Base-by-base conservation (phyloP, 345 rosid species). In the Euclidium syriacum region DNA sequence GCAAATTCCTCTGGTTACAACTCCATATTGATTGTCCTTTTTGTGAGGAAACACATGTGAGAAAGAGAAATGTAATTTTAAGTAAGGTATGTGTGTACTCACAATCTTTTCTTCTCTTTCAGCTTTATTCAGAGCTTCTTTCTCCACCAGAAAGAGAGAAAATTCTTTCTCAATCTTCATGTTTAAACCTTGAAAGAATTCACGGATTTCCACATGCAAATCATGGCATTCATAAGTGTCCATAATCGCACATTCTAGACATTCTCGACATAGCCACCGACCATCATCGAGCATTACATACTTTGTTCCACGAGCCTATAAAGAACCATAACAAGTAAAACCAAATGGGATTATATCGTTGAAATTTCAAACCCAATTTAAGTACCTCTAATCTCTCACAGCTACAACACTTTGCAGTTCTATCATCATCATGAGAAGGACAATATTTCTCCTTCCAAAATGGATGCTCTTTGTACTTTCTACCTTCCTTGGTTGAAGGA, bases 1-100 rank as follows among this genome's bases (percentile, higher is more conserved):
- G 79, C 98, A 92, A 18, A 89, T 79, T 60, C 96, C 98, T 77
- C 98, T 85, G 6, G 96, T 89, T 75, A 85, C 91, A 0, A 80
- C 77, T 25, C 73, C 71, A 79, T 80, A 81, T 59, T 73, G 90
- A 68, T 87, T 76, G 46, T 85, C 95, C 98, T 89, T 64, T 9
- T 26, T 62, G 10, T 58, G 5, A 11, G 16, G 12, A 24, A 22
- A 52, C 22, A 52, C 53, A 33, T 22, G 58, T 55, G 58, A 38
- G 8, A 38, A 3, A 44, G 38, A 57, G 23, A 34, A 15, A 67
- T 46, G 7, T 42, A 29, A 30, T 26, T 18, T 57, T 58, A 18
- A 51, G 41, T 20, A 19, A 34, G 43, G 10, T 12, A 35, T 10
- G 25, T 32, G 22, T 14, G 20, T 51, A 23, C 71, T 77, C 77